Conservation (phyloP, 768 basidiomycete genomes). For the Phylloporus sp. region DNA sequence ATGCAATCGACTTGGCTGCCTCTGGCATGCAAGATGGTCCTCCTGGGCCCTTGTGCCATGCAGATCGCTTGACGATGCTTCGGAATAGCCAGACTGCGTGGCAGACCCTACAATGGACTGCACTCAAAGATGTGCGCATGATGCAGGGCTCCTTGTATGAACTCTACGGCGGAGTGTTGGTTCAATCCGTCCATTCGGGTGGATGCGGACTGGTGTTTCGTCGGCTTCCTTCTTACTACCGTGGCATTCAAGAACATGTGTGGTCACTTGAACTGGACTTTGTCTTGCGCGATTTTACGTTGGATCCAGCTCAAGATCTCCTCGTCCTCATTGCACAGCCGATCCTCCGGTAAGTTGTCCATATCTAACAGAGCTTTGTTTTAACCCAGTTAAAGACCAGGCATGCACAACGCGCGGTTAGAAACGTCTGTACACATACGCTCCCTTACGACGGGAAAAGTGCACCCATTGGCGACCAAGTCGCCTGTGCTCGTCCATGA, state of each 20-base stretch:
- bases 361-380: not conserved
- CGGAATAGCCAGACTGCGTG: constrained; percentile 37
- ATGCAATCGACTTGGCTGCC: constrained; percentile 43
- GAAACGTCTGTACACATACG: constrained; percentile 39
- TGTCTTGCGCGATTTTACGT: constrained; percentile 50
- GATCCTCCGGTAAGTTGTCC: constrained; percentile 29
- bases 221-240: constrained; percentile 47
- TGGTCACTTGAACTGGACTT: constrained; percentile 43
- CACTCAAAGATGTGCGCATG: constrained; percentile 37
- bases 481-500: constrained; percentile 30
- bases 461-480: constrained; percentile 42
- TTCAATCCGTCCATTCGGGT: constrained; percentile 31
- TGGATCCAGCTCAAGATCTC: constrained; percentile 68
- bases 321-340: constrained; percentile 47
- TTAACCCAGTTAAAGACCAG: constrained; percentile 11
- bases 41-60: constrained; percentile 22
- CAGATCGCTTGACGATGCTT: constrained; percentile 39
- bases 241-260: constrained; percentile 41
- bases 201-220: constrained; percentile 38
- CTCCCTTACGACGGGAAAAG: constrained; percentile 41
- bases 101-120: constrained; percentile 37
- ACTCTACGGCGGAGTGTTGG: constrained; percentile 55
- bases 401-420: constrained; percentile 11
- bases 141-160: constrained; percentile 48
- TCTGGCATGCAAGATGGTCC: constrained; percentile 42